A percentile compares a stretch with the other conserved stretches of the same genome.
Conservation (phyloP, 2,329 filamentous ascomycete genomes). For the Emmonsiellopsis sp. region DNA sequence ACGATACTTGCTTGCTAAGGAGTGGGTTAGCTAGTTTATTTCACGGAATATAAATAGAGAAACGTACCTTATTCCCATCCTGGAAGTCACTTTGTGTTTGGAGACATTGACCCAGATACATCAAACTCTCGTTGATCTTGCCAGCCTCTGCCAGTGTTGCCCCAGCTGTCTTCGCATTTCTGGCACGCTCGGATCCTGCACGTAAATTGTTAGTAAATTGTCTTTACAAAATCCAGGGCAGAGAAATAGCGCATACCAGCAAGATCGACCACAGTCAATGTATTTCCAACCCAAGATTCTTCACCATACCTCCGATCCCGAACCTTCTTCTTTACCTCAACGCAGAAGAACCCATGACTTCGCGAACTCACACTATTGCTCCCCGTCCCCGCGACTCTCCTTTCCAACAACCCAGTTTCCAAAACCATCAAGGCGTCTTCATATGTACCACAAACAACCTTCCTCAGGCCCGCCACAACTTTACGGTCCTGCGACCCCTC, state of each 20-base stretch:
- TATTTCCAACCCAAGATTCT: constrained; percentile 63
- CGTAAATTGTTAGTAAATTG: neutral
- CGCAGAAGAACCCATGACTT: constrained; percentile 91
- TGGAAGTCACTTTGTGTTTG: constrained; percentile 84
- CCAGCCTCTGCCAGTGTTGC: constrained; percentile 89
- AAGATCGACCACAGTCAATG: constrained; percentile 80
- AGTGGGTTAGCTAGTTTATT: neutral
- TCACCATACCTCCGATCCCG: constrained; percentile 42
- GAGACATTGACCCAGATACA: constrained; percentile 95
- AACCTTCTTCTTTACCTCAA: constrained; percentile 80
- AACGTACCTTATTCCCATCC: constrained; percentile 59
- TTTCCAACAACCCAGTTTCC: constrained; percentile 78
- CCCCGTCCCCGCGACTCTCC: constrained; percentile 79
- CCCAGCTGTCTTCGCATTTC: constrained; percentile 88
- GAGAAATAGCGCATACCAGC: constrained; percentile 48
- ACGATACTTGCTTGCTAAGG: constrained; percentile 56
- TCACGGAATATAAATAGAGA: neutral
- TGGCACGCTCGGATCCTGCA: constrained; percentile 71
- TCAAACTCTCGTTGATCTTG: constrained; percentile 96
- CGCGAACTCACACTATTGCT: constrained; percentile 88
- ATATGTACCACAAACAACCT: constrained; percentile 75
- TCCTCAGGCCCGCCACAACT: constrained; percentile 82
- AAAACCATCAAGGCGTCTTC: constrained; percentile 82
- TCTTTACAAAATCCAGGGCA: neutral
- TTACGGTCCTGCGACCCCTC: constrained; percentile 86